These are phyloP conservation scores for Penicillium simplicissimum DNA, from an alignment of 495 filamentous ascomycete species.

Conservation along the genomic window DNA sequence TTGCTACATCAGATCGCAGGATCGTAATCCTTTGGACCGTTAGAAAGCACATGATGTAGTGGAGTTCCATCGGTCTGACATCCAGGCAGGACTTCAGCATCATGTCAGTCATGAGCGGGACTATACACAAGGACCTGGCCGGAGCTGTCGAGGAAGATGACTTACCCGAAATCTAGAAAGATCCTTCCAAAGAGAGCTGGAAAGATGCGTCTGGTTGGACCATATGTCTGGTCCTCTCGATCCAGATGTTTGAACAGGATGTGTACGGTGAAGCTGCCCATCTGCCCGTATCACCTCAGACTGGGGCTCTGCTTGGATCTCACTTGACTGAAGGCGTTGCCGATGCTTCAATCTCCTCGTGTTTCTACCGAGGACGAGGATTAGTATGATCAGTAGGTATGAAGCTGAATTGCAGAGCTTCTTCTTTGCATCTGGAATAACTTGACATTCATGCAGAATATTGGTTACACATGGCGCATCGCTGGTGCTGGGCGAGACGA, in stretches of 20 bases:
- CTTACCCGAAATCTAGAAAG: too few species aligned
- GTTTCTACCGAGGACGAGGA: background rate
- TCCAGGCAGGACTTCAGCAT: too few species aligned
- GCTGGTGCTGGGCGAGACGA: background rate
- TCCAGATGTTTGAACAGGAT: too few species aligned
- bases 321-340: background rate
- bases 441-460: background rate
- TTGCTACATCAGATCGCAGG: background rate
- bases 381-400: background rate
- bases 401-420: background rate
- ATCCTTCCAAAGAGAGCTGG: too few species aligned
- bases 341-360: background rate
- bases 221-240: too few species aligned
- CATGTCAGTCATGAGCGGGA: too few species aligned
- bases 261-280: background rate
- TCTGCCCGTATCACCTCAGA: constrained; percentile 2
- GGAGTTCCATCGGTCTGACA: too few species aligned
- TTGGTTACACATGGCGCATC: constrained; percentile 1
- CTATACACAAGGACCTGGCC: too few species aligned
- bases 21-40: background rate
- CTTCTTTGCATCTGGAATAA: background rate
- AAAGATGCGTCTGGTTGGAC: too few species aligned
- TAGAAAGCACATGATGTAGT: background rate
- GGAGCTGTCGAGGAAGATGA: too few species aligned
- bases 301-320: background rate